Evolutionary conservation across 2,329 filamentous ascomycete genomes (phyloP), one percentile per base, ranked within the genome.

Genomic region (Exophiala viscosa): DNA sequence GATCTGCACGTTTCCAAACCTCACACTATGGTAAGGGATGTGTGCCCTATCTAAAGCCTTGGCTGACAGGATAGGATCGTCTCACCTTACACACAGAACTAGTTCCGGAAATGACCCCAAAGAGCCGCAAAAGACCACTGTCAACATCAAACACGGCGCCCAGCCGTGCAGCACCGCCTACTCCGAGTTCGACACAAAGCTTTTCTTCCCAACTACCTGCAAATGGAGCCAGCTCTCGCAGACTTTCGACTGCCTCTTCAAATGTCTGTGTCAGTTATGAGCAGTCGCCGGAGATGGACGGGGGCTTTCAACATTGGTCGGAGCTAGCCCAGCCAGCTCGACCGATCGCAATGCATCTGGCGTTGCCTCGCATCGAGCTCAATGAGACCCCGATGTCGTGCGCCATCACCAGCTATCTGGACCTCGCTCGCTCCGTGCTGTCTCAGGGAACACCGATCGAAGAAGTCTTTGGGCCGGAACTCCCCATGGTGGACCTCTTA

Each of bases 381-480:
- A 31, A 48, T 18, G 31, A 33, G 11, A 14, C 28, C 2, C 36
- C 42, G 2, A 46, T 48, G 39, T 20, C 50, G 2, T 36, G 36
- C 5, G 50, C 50, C 9, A 44, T 52, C 9, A 35, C 45, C 11
- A 39, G 40, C 35, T 52, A 52, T 14, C 18, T 52, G 9, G 33
- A 48, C 15, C n/a, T 43, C 4, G 50, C 50, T n/a, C 44, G 36
- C 3, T 35, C 36, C 8, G 28, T 36, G 32, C 15, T 48, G 14
- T 48, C 44, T 1, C 36, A 31, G 32, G 45, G 45, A 1, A 31
- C 7, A 23, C 38, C 50, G 7, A 32, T 48, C 11, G 14, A 36
- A 6, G 44, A 48, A 17, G 23, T 52, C 6, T 48, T 52, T 14
- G 45, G 50, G 5, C 45, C 45, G 2, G 44, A 44, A 5, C 31